Base-by-base conservation (phyloP, 768 basidiomycete species). In the Russula olivacea region DNA sequence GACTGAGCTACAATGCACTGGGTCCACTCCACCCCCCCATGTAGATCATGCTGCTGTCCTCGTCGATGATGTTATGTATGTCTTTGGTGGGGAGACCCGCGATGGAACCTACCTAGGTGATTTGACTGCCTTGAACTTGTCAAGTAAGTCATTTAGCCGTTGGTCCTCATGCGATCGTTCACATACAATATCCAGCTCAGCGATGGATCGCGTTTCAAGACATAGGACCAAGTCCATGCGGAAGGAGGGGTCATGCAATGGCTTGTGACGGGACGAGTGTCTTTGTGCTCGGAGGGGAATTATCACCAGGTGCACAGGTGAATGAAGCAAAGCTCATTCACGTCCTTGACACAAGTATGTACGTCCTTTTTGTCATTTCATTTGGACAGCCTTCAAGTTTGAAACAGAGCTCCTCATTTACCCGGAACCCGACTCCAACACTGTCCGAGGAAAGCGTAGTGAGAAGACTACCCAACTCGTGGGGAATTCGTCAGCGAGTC, bases 161-260 rank as follows among this genome's bases (percentile, higher is more conserved):
- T n/a, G n/a, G 6, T 10, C 34, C 47, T 17, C 4, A 5, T 36
- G 36, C 30, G 19, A 32, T 49, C 19, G 11, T n/a, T 61, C 21
- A 58, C 52, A 36, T 58, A 61, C 14, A 43, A 52, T 48, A 52
- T 51, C 40, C 72, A 98, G 96, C 94, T 74, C 91, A 93, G 71
- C 82, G 96, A 69, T 99, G 97, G 97, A 98, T 93, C 76, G 98
- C 94, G 91, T 98, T 98, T 79, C 93, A 97, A 75, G 97, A 98
- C 72, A 98, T 98, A 96, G 97, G 97, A 0, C 95, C 96, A 17
- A 84, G 92, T 17, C 97, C 97, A 0, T 86, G 80, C 43, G 91
- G 93, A 2, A 83, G 97, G 55, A 94, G 91, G 9, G 97, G 96
- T 2, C 97, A 99, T 75, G 91, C 95, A 19, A 96, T 99, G 94